Evolutionary conservation across 441 rosid genomes (phyloP).

Genomic region (Arabidopsis lyrata): DNA sequence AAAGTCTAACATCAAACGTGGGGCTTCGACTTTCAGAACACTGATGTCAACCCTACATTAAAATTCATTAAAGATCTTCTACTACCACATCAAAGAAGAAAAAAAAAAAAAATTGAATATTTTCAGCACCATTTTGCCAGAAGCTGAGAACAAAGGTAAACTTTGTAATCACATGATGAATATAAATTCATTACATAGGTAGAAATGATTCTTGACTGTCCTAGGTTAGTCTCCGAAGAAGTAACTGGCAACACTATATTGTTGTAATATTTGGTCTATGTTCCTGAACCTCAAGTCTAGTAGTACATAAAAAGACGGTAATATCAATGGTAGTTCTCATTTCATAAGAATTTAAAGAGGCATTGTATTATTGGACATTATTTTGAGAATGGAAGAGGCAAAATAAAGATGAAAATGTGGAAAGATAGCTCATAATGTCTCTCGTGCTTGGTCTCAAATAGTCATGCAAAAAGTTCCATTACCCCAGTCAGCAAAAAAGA

Average conservation of each 20-base stretch:
- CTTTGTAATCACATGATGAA: background rate
- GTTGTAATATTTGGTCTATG: background rate
- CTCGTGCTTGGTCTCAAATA: slow-evolving; percentile 1
- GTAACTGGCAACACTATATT: background rate
- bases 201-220: background rate
- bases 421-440: background rate
- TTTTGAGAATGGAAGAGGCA: background rate
- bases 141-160: background rate
- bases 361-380: background rate
- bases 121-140: background rate
- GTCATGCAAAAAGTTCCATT: background rate
- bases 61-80: background rate
- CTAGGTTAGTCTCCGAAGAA: slow-evolving; percentile 8
- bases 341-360: background rate
- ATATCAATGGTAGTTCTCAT: background rate
- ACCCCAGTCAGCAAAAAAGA: slow-evolving; percentile 6
- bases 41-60: background rate
- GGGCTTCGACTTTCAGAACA: slow-evolving; percentile 1
- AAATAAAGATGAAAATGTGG: background rate
- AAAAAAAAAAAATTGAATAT: background rate
- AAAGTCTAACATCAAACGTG: slow-evolving; percentile 10
- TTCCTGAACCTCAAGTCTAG: slow-evolving; percentile 3
- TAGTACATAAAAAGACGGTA: background rate
- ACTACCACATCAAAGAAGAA: background rate
- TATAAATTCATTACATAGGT: background rate